Evolutionary conservation across 2,329 filamentous ascomycete genomes (phyloP), one percentile per base, ranked within the genome.

Genomic region (Thielaviopsis musarum): DNA sequence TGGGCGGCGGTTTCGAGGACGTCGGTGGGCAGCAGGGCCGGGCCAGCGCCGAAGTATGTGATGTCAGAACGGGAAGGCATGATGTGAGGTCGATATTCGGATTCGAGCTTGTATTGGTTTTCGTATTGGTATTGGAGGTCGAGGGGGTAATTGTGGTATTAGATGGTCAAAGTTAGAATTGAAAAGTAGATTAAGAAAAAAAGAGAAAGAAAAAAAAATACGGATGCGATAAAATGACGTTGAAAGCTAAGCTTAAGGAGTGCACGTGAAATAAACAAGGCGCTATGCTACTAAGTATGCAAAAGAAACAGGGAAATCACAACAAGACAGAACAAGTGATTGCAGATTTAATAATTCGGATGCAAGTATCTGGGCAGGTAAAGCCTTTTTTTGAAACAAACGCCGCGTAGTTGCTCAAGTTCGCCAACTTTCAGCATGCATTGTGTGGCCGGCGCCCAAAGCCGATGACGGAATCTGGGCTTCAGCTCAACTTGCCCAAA

Each of bases 1-100:
- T 82, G 70, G 1, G 89, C 83, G 56, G 88, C 90, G 52, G 76
- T 77, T 70, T 93, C 82, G 56, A 96, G 80, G 22, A 96, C 87
- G 3, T 81, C 73, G 13, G 88, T 94, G 24, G 91, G 91, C 19
- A 97, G 78, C 34, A 82, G 76, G n/a, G 91, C 90, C 55, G 91
- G 91, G 63, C 91, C 91, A 58, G 91, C 91, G 63, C 91, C 90
- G 66, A 95, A 95, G 73, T 94, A 93, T 64, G 84, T 80, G 69
- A 93, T 81, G 64, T 91, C 84, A 66, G 82, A 77, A 71, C 88
- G 78, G 64, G 80, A 75, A 66, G 85, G 84, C 87, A 91, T 88
- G 56, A 12, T 61, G 57, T 28, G 38, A 17, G 26, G 24, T 21
- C 17, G 52, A 21, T 21, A 19, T 28, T 49, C 7, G 21, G 12